phyloP scores from a whole-genome alignment of 2,329 filamentous ascomycete genomes.

The Immersiporthe knoxdaviesiana region DNA sequence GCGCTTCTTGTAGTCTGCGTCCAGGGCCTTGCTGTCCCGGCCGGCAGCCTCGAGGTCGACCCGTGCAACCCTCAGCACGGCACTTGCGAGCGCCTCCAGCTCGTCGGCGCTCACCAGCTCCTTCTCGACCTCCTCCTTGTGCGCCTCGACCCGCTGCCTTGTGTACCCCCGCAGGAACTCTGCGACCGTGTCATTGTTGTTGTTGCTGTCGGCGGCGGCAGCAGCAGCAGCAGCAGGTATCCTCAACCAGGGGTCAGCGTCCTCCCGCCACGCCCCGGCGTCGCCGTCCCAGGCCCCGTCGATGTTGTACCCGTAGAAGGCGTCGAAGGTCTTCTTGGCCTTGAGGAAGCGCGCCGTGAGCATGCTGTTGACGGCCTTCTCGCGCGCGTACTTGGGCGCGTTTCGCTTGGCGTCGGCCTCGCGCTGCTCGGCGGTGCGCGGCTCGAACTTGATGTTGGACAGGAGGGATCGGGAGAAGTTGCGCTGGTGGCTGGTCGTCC shows the following conservation, averaged over 20 bases:
- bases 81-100: constrained; percentile 27
- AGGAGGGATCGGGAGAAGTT: constrained; percentile 18
- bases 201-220: no score
- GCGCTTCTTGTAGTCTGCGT: constrained; percentile 22
- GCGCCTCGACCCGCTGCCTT: constrained; percentile 22
- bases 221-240: constrained; percentile 5
- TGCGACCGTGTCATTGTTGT: constrained; percentile 23
- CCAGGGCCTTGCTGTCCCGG: constrained; percentile 24
- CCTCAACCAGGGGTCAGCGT: constrained; percentile 31
- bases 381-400: constrained; percentile 31
- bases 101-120: constrained; percentile 26
- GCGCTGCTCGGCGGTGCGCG: constrained; percentile 30
- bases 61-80: constrained; percentile 28
- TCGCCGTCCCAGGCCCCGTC: constrained; percentile 26
- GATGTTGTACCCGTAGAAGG: constrained; percentile 29
- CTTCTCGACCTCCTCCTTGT: constrained; percentile 16
- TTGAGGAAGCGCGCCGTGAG: constrained; percentile 31
- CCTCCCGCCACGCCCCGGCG: constrained; percentile 20
- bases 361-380: constrained; percentile 30
- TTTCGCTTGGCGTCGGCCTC: constrained; percentile 29
- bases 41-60: constrained; percentile 30
- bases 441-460: constrained; percentile 28
- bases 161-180: constrained; percentile 29
- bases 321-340: constrained; percentile 31
- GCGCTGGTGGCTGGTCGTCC: constrained; percentile 19